Conservation (phyloP, 2,329 filamentous ascomycete species). For the Arthroderma sp. region DNA sequence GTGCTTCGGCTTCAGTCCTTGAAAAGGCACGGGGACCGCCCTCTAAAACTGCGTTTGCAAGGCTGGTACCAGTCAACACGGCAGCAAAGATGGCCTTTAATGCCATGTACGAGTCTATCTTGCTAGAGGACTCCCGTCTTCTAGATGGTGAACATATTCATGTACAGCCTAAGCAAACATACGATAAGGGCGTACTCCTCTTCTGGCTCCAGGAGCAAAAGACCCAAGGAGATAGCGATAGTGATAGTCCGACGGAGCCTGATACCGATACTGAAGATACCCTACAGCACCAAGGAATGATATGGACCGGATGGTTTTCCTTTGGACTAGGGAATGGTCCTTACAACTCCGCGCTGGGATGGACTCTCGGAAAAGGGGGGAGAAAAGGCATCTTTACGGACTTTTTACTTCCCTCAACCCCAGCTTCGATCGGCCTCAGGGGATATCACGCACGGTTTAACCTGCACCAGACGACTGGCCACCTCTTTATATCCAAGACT, state of each 20-base stretch:
- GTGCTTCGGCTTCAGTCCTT: too few species aligned
- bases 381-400: neutral
- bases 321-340: neutral
- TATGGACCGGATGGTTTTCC: neutral
- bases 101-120: neutral
- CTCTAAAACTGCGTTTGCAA: neutral
- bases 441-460: conserved; percentile 2
- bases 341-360: neutral
- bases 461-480: neutral
- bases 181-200: neutral
- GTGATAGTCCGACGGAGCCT: neutral
- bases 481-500: neutral
- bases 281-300: neutral
- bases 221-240: neutral
- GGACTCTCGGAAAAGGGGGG: neutral
- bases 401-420: neutral
- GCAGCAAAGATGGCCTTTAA: neutral
- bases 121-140: neutral
- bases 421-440: neutral
- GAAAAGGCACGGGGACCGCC: too few species aligned
- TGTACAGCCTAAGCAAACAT: neutral
- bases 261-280: neutral
- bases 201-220: neutral
- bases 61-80: neutral
- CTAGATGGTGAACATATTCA: neutral